A percentile compares a stretch with the other conserved stretches of the same genome.
These are phyloP conservation scores for Dactylellina parvicollis DNA, from an alignment of 2,329 filamentous ascomycete species.

Conservation along the genomic window DNA sequence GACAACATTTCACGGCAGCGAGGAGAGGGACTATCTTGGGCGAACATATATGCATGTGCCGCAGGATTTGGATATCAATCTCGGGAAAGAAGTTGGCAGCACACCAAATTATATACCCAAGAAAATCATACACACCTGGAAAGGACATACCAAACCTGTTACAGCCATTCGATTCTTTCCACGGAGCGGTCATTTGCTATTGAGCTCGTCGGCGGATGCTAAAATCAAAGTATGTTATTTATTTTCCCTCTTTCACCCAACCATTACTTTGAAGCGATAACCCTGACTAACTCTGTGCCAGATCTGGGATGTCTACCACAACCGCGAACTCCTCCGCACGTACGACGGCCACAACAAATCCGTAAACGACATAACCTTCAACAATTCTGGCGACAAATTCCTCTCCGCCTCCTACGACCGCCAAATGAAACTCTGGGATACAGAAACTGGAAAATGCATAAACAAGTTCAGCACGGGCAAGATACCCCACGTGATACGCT, in stretches of 20 bases:
- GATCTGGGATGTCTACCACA: constrained; percentile 93
- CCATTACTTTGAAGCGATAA: background rate
- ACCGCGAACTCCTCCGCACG: constrained; percentile 86
- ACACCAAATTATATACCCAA: constrained; percentile 92
- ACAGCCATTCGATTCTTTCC: constrained; percentile 92
- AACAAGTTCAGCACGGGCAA: constrained; percentile 91
- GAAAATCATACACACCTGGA: constrained; percentile 91
- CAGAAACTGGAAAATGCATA: constrained; percentile 88
- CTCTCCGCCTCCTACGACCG: constrained; percentile 92
- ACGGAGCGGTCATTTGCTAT: constrained; percentile 81
- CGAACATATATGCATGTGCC: constrained; percentile 98
- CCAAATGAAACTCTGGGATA: constrained; percentile 98
- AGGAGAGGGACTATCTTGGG: constrained; percentile 91
- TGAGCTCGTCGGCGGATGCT: constrained; percentile 88
- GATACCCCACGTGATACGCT: constrained; percentile 92
- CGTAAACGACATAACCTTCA: constrained; percentile 89
- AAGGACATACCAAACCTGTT: constrained; percentile 82
- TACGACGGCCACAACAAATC: constrained; percentile 91
- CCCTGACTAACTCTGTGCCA: constrained; percentile 32
- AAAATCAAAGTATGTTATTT: constrained; percentile 72
- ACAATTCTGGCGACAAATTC: constrained; percentile 82
- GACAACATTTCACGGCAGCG: constrained; percentile 83
- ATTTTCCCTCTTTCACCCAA: background rate
- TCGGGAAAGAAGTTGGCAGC: constrained; percentile 81
- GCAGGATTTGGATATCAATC: constrained; percentile 84